Conservation (phyloP, 1,139 yeast genomes). For the Wickerhamiella pararugosa region DNA sequence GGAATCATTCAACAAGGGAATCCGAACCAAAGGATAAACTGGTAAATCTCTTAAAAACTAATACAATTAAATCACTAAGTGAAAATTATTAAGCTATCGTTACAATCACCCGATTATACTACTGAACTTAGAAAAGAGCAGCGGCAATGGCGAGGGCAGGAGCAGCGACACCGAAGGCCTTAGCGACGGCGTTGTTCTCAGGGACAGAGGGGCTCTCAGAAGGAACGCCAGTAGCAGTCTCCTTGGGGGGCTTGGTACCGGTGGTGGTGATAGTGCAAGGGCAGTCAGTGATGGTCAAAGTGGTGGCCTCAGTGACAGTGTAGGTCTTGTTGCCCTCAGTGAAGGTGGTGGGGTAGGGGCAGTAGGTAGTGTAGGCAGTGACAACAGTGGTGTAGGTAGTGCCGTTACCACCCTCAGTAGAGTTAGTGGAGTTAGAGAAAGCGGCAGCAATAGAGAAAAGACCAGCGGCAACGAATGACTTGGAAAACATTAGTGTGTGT, state of each 20-base stretch:
- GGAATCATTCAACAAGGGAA: too few species aligned
- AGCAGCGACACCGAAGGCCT: slow-evolving; percentile 23
- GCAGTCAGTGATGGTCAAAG: slow-evolving; percentile 31
- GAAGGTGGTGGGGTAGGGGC: slow-evolving; percentile 29
- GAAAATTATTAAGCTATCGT: too few species aligned
- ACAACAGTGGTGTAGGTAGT: slow-evolving; percentile 17
- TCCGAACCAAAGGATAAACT: too few species aligned
- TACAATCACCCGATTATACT: too few species aligned
- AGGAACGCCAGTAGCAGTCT: slow-evolving; percentile 11
- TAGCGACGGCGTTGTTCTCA: slow-evolving; percentile 20
- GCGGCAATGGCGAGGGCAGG: slow-evolving; percentile 27
- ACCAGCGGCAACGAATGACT: not conserved
- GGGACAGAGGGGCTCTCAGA: slow-evolving; percentile 13
- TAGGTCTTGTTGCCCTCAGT: slow-evolving; percentile 26
- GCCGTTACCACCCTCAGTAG: not conserved
- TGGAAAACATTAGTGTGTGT: not conserved
- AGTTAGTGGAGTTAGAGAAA: not conserved
- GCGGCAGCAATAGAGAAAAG: not conserved
- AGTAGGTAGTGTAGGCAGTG: slow-evolving; percentile 30
- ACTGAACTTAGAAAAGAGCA: slow-evolving; percentile 23
- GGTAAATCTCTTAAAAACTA: too few species aligned
- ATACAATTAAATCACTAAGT: too few species aligned
- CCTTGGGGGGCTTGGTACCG: slow-evolving; percentile 15
- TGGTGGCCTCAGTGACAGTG: slow-evolving; percentile 30
- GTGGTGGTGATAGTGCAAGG: slow-evolving; percentile 38